Percentiles rank a stretch among this genome's conserved stretches.
Conservation (phyloP, 1,139 yeast species). For the Geotrichum restrictum region DNA sequence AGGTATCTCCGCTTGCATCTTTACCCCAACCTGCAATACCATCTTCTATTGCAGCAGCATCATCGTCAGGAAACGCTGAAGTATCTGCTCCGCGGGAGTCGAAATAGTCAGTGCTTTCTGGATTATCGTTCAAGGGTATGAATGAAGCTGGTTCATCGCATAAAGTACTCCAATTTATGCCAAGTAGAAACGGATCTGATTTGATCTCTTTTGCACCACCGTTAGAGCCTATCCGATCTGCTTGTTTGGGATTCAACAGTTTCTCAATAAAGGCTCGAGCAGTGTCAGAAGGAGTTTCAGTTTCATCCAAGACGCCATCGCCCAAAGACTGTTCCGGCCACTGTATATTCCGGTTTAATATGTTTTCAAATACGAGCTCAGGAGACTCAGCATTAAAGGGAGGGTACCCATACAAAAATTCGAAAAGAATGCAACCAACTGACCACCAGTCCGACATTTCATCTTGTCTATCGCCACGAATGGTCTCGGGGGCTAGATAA, state of each 20-base stretch:
- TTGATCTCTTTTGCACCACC: conserved; percentile 73
- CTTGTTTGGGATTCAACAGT: conserved; percentile 61
- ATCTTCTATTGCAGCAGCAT: conserved; percentile 23
- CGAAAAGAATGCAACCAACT: conserved; percentile 90
- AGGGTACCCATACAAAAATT: conserved; percentile 86
- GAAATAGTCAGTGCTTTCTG: conserved; percentile 87
- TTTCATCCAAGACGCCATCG: conserved; percentile 16
- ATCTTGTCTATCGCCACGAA: conserved; percentile 77
- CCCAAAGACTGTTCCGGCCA: conserved; percentile 59
- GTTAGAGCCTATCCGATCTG: conserved; percentile 62
- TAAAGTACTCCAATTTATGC: conserved; percentile 68
- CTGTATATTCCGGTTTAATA: conserved; percentile 64
- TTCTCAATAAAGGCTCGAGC: conserved; percentile 70
- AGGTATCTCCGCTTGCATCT: conserved; percentile 8
- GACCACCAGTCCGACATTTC: conserved; percentile 98
- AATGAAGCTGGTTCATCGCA: conserved; percentile 77
- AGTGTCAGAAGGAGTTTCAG: conserved; percentile 43
- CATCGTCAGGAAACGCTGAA: conserved; percentile 30
- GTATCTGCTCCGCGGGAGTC: conserved; percentile 80
- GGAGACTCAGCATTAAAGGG: conserved; percentile 89
- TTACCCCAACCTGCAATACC: conserved; percentile 26
- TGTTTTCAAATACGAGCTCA: conserved; percentile 74
- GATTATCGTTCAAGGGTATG: conserved; percentile 72
- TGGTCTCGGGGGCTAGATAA: conserved; percentile 93
- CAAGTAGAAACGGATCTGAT: conserved; percentile 68